These are phyloP conservation scores for Neltuma alba DNA, from an alignment of 306 rosid genomes.

Conservation along the genomic window DNA sequence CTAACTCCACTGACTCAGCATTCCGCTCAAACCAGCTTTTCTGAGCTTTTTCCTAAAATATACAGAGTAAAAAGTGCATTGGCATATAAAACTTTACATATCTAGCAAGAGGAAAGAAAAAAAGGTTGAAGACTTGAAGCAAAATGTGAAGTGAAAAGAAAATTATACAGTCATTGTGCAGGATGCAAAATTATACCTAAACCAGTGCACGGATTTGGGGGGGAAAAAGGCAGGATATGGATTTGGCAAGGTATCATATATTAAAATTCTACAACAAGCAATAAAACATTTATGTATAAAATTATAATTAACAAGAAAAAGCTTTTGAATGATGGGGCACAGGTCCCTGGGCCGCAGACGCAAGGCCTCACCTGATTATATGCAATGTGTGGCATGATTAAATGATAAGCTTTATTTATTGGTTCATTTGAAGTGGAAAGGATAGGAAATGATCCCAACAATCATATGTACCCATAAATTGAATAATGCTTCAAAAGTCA, in stretches of 20 bases:
- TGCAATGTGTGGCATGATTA: background rate
- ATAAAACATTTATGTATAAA: background rate
- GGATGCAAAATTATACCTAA: background rate
- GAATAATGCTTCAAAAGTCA: background rate
- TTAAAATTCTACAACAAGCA: background rate
- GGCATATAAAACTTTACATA: slow-evolving; percentile 7
- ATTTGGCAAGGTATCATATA: background rate
- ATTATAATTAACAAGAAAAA: background rate
- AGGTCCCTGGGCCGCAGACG: too few species aligned
- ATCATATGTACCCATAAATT: background rate
- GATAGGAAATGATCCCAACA: background rate
- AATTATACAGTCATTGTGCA: background rate
- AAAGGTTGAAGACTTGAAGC: slow-evolving; percentile 18
- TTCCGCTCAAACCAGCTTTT: too few species aligned
- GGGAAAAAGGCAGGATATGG: background rate
- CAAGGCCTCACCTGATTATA: too few species aligned
- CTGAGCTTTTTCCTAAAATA: too few species aligned
- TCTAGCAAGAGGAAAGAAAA: background rate
- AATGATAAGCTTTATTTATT: background rate
- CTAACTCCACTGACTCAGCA: too few species aligned
- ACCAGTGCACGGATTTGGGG: background rate
- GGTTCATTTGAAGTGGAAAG: background rate
- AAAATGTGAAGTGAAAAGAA: background rate
- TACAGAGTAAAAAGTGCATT: slow-evolving; percentile 21
- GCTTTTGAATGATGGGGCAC: background rate